Evolutionary conservation across 2,329 filamentous ascomycete genomes (phyloP), one percentile per base, ranked within the genome.

Genomic region (Chrysoporthe puriensis): DNA sequence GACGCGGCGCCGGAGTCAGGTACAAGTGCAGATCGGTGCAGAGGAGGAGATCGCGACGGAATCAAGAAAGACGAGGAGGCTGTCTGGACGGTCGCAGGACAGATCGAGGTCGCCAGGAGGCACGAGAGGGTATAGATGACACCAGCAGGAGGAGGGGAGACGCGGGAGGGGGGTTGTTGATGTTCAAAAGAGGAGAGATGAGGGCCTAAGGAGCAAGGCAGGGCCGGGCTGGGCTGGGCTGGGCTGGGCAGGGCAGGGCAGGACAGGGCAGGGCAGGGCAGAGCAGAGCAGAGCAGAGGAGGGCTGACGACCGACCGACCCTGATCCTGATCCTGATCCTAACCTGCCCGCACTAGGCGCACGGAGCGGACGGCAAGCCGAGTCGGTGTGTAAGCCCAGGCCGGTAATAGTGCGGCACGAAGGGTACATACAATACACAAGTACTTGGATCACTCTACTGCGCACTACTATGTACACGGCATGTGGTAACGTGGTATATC

Each of bases 331-430:
- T 40, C 54, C 54, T 57, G 54, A 57, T 57, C 50, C 54, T 57
- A 16, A 18, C 13, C 54, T 61, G 42, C 42, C 58, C 58, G 58
- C 58, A 61, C 58, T 61, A 61, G 58, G 26, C 63, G 66, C 62
- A 44, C 63, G 63, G 66, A 66, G 66, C 56, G 42, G 48, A 62
- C 52, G 52, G 66, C 63, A 54, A 59, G 40, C 42, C 58, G 42
- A 61, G 66, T 68, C 63, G 63, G 66, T 68, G 63, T 66, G 63
- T 44, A 21, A 61, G 43, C 43, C 43, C 54, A 57, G 54, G 8
- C 26, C 42, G 57, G 57, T 43, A 61, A 61, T 61, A 61, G 58
- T 46, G n/a, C 58, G 58, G 66, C 54, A 63, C 52, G 32, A 50
- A 44, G 65, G 43, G 62, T 50, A 34, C 21, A 52, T 21, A 52